Percentiles rank a stretch among this genome's conserved stretches.
Evolutionary conservation across 106 monocot species (phyloP).

Genomic region (Dendrobium officinale): DNA sequence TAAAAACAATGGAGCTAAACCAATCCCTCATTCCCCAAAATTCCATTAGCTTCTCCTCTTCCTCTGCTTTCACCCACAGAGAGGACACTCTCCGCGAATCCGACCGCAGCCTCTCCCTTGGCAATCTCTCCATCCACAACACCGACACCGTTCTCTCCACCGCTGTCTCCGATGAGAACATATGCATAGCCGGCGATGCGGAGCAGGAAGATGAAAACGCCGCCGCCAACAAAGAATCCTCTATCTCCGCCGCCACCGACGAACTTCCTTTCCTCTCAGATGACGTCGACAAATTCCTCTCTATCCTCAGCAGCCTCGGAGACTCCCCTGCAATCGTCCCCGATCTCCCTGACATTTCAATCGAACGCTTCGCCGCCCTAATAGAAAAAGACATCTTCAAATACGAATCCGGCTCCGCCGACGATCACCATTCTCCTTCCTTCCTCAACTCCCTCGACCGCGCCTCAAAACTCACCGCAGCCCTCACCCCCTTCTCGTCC

Average conservation of each 20-base stretch:
- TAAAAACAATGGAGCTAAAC: conserved; percentile 21
- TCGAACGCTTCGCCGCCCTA: too few species aligned
- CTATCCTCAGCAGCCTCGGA: background rate
- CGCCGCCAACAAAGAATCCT: background rate
- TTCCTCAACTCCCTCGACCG: too few species aligned
- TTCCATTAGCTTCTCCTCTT: conserved; percentile 32
- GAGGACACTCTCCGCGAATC: conserved; percentile 7
- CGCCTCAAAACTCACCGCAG: too few species aligned
- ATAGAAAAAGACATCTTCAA: too few species aligned
- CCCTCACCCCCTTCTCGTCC: too few species aligned
- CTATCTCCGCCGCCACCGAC: background rate
- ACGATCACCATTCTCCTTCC: too few species aligned
- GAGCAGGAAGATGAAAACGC: too few species aligned
- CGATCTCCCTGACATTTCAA: background rate
- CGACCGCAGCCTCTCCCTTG: conserved; percentile 14
- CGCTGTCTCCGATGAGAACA: background rate
- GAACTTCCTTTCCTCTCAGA: conserved; percentile 12
- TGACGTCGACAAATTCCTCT: conserved; percentile 24
- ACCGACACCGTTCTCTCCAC: background rate
- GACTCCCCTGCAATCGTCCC: background rate
- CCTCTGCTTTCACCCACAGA: conserved; percentile 4
- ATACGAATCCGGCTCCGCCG: too few species aligned
- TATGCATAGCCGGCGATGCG: too few species aligned
- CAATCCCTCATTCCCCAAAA: conserved; percentile 20
- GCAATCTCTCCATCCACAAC: background rate